Evolutionary conservation across 1,284 basidiomycete species (phyloP), one percentile per base, ranked within the genome.

Genomic region (Austroboletus novae-zelandiae): DNA sequence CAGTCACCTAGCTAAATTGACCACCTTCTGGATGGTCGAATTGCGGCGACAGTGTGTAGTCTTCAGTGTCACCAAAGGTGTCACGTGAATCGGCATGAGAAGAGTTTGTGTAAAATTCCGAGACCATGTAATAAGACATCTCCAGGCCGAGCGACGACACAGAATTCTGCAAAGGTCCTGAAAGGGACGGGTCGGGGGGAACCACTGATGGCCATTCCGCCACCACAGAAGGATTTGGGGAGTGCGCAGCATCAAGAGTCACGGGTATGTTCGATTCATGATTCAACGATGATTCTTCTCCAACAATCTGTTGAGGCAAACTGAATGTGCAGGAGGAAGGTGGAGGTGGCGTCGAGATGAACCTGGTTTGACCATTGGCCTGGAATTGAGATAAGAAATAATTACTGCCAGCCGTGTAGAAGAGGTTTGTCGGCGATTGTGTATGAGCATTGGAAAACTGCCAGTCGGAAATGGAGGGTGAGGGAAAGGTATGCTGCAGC

Each of bases 41-140:
- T 25, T 29, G 29, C 14, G 45, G 53, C 20, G 43, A 44, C 7
- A 20, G 20, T 11, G 44, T 41, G 36, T 36, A 46, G 17, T 35
- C 40, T 14, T 62, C 53, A 37, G 15, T 9, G 15, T 37, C n/a
- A 5, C 47, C 8, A 31, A 44, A 41, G 15, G 47, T 41, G 17
- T 15, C 14, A 37, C 32, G 25, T 7, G 29, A 40, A 32, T 37
- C 34, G 5, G 50, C 25, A 43, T 30, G 43, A 30, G 37, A 53
- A 40, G 47, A 36, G 14, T 39, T 37, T 35, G 37, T 30, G 20
- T 37, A 37, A 40, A 34, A 36, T 15, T 52, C 52, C 40, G 65
- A 43, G 40, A 36, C 40, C 9, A 37, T 31, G 34, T 44, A 45
- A 45, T 29, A 42, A 32, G 36, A 43, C 5, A 40, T 17, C 27